phyloP scores from a whole-genome alignment of 1,139 yeast species.

The Petasospora fabianii region DNA sequence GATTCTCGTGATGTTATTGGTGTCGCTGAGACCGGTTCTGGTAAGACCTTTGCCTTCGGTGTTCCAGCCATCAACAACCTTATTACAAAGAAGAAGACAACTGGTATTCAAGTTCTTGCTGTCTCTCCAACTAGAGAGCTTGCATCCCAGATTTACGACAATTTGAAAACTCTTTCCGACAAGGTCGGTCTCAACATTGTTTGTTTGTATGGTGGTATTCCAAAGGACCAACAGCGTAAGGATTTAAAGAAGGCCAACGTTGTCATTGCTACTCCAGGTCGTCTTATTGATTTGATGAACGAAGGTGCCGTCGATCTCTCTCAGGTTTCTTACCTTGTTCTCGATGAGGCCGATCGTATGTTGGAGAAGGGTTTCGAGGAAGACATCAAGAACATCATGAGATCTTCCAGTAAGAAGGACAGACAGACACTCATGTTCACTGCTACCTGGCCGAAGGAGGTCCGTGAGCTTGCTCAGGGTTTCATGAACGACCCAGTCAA shows the following conservation, averaged over 20 bases:
- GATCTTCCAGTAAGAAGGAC: slow-evolving; percentile 70
- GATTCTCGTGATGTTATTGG: slow-evolving; percentile 87
- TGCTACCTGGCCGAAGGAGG: slow-evolving; percentile 98
- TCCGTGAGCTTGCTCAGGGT: slow-evolving; percentile 84
- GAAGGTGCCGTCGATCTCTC: slow-evolving; percentile 80
- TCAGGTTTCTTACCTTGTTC: slow-evolving; percentile 69
- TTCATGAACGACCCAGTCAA: slow-evolving; percentile 84
- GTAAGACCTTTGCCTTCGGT: slow-evolving; percentile 96
- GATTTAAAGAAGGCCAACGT: slow-evolving; percentile 64
- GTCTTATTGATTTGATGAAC: slow-evolving; percentile 84
- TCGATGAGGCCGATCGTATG: slow-evolving; percentile 99
- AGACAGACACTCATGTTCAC: slow-evolving; percentile 98
- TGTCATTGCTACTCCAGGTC: slow-evolving; percentile 96
- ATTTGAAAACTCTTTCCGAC: slow-evolving; percentile 63
- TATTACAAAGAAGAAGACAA: slow-evolving; percentile 26
- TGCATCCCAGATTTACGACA: slow-evolving; percentile 91
- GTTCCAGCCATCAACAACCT: slow-evolving; percentile 91
- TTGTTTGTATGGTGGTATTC: slow-evolving; percentile 96
- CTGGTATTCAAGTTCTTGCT: slow-evolving; percentile 71
- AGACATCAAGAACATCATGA: slow-evolving; percentile 83
- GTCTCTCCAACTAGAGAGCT: slow-evolving; percentile 97
- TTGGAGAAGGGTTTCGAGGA: slow-evolving; percentile 95
- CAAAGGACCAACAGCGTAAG: slow-evolving; percentile 84
- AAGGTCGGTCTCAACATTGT: slow-evolving; percentile 65
- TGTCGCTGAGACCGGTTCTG: slow-evolving; percentile 98